Evolutionary conservation across 164 flowering plant genomes (phyloP), one percentile per base, ranked within the genome.

Genomic region (Cinnamomum micranthum): DNA sequence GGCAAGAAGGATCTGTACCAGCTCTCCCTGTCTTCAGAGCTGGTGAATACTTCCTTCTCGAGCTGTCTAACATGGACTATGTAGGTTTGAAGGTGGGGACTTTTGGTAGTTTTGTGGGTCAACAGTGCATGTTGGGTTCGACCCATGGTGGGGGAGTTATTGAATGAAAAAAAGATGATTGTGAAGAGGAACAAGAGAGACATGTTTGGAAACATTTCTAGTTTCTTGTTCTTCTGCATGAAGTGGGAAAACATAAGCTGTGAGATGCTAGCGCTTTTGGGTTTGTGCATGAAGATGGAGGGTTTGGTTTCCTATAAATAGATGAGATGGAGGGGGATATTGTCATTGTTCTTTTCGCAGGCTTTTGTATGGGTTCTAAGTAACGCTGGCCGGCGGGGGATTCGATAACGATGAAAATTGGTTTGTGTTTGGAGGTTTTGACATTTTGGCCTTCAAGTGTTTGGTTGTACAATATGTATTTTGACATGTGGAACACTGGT

Each of bases 1-100:
- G 86, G 87, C 79, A 86, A 75, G 69, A 86, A 85, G 1, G 86
- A 77, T 19, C 31, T 47, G 72, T 85, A 60, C 78, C 80, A 82
- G 17, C 59, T 77, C 17, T 80, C 80, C 22, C 77, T 24, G 20
- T 80, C 83, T 55, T 77, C 76, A 1, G 72, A 11, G 55, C 68
- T n/a, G 15, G 70, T 31, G 52, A 50, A 25, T 12, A 23, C 66
- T 20, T 28, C 35, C 3, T 55, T 75, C 2, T 76, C 71, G 4
- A 75, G 80, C 15, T 71, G 70, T 50, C 60, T 73, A 19, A 71
- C 73, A 70, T 41, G 72, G 47, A 70, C 60, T 70, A 70, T 47
- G 60, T 70, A 70, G 10, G 72, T 70, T 19, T 70, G 69, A 25
- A 66, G 41, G 11, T 33, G 20, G 69, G 12, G 27, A 33, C 13